phyloP scores from a whole-genome alignment of 164 flowering plant species.

The Aristolochia californica region DNA sequence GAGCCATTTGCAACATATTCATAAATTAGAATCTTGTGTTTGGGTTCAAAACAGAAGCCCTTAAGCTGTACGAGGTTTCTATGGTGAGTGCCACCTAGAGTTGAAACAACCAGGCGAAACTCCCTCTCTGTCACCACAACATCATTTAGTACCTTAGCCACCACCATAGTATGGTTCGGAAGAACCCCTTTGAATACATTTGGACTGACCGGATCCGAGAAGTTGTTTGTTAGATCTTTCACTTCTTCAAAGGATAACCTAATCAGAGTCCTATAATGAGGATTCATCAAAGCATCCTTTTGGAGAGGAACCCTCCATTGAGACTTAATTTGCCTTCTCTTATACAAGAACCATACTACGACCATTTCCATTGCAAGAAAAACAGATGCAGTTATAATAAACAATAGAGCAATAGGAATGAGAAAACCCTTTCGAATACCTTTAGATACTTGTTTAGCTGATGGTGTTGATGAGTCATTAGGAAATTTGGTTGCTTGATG shows the following conservation, averaged over 20 bases:
- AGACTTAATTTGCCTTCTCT: constrained; percentile 20
- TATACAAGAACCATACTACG: constrained; percentile 21
- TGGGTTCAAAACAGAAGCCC: constrained; percentile 42
- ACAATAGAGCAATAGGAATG: constrained; percentile 21
- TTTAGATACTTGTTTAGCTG: constrained; percentile 7
- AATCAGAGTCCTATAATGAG: constrained; percentile 32
- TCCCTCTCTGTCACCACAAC: constrained; percentile 32
- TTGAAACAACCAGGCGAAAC: constrained; percentile 32
- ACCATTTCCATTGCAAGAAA: constrained; percentile 25
- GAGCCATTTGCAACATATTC: constrained; percentile 38
- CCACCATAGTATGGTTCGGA: constrained; percentile 23
- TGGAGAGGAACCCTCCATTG: constrained; percentile 30
- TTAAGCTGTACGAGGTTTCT: constrained; percentile 37
- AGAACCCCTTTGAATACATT: constrained; percentile 31
- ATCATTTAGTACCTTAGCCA: constrained; percentile 27
- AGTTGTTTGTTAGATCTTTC: constrained; percentile 28
- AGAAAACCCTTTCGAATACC: constrained; percentile 13
- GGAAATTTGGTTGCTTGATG: constrained; percentile 15
- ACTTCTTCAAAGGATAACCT: constrained; percentile 40
- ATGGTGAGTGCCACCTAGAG: constrained; percentile 40
- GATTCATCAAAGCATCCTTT: constrained; percentile 33
- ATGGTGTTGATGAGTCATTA: constrained; percentile 4
- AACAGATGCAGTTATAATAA: constrained; percentile 21
- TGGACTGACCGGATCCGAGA: constrained; percentile 30
- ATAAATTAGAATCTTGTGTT: constrained; percentile 25